Evolutionary conservation across 352 stramenopile species (phyloP).

Genomic region (Thalassiosira pacifica): DNA sequence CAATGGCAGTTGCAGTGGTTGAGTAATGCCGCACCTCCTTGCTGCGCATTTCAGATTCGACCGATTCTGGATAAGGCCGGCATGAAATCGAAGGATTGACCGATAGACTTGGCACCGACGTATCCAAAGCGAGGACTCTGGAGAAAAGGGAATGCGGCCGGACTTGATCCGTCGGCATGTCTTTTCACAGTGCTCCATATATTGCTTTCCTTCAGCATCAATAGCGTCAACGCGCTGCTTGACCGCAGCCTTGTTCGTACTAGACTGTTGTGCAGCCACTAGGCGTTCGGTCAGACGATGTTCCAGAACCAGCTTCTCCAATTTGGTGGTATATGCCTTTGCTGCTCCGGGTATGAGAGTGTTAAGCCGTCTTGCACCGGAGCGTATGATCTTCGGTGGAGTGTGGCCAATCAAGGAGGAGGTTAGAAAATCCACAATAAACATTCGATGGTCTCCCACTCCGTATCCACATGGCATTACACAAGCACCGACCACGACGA

Average conservation of each 20-base stretch:
- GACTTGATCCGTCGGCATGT: conserved; percentile 49
- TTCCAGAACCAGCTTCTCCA: conserved; percentile 9
- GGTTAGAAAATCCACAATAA: conserved; percentile 32
- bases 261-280: background rate
- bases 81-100: conserved; percentile 19
- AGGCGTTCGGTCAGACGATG: conserved; percentile 31
- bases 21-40: conserved; percentile 15
- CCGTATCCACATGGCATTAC: conserved; percentile 48
- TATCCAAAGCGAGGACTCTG: conserved; percentile 49
- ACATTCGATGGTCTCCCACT: conserved; percentile 44
- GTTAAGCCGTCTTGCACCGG: conserved; percentile 9
- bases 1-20: conserved; percentile 5
- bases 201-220: conserved; percentile 31
- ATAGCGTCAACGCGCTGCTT: background rate
- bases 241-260: background rate
- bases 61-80: conserved; percentile 13
- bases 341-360: conserved; percentile 3
- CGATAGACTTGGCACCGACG: conserved; percentile 26
- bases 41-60: conserved; percentile 30
- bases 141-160: conserved; percentile 54
- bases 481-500: conserved; percentile 19
- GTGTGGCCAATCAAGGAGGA: conserved; percentile 4
- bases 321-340: conserved; percentile 2
- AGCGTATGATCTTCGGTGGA: conserved; percentile 16
- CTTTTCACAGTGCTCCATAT: conserved; percentile 41